phyloP scores from a whole-genome alignment of 306 rosid species.

The Pterocarpus santalinus region DNA sequence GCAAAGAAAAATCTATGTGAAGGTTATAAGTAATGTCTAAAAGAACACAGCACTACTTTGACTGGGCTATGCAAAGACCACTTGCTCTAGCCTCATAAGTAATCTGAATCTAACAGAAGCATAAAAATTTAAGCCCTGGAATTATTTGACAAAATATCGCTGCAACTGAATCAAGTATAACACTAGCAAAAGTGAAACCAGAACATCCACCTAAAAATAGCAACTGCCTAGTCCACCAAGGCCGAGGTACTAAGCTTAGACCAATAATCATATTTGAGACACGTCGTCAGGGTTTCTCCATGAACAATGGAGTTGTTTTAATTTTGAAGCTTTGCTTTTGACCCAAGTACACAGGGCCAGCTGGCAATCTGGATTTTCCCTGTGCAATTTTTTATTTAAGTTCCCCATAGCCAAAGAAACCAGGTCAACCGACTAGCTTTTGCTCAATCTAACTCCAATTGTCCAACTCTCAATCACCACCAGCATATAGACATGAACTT shows the following conservation, averaged over 20 bases:
- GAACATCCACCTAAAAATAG: slow-evolving; percentile 9
- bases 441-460: slow-evolving; percentile 10
- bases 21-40: too few species aligned
- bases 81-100: background rate
- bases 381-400: slow-evolving; percentile 7
- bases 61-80: background rate
- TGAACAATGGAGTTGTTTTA: background rate
- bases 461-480: background rate
- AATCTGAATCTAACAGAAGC: slow-evolving; percentile 8
- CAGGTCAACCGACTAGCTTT: background rate
- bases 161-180: background rate
- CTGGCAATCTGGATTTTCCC: slow-evolving; percentile 19
- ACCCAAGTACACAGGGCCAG: slow-evolving; percentile 8
- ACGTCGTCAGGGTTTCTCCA: background rate
- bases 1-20: too few species aligned
- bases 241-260: background rate
- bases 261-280: slow-evolving; percentile 3
- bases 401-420: slow-evolving; percentile 14
- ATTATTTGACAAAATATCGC: too few species aligned
- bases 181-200: slow-evolving; percentile 8
- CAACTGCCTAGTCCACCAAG: slow-evolving; percentile 14
- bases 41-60: too few species aligned
- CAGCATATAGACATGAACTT: background rate
- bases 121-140: background rate
- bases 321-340: background rate